A percentile compares a stretch with the other conserved stretches of the same genome.
Conservation (phyloP, 2,329 filamentous ascomycete species). For the Didymella exigua region DNA sequence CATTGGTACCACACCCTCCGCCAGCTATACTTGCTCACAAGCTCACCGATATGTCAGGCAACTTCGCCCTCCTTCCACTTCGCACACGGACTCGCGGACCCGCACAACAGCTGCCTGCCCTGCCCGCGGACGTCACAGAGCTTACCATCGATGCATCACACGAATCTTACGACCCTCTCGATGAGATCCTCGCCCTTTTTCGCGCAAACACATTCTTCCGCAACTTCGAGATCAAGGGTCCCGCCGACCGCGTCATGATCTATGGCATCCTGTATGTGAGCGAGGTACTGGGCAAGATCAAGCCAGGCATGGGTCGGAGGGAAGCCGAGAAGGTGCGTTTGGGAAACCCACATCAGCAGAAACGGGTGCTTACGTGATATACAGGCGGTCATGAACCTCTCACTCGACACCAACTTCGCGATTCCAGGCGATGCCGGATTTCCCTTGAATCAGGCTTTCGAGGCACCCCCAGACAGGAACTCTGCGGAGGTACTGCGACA, state of each 20-base stretch:
- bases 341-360: neutral
- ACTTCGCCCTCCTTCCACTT: conserved; percentile 92
- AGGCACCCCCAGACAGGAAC: conserved; percentile 82
- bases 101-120: conserved; percentile 77
- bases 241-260: conserved; percentile 90
- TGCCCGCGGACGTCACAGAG: conserved; percentile 60
- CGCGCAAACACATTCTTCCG: conserved; percentile 98
- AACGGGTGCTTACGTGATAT: neutral
- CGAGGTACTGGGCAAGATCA: conserved; percentile 88
- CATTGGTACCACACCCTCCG: conserved; percentile 56
- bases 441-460: conserved; percentile 95
- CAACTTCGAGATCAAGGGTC: conserved; percentile 98
- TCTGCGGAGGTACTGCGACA: conserved; percentile 87
- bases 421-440: conserved; percentile 93
- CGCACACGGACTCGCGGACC: conserved; percentile 96
- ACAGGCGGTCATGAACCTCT: conserved; percentile 83
- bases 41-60: conserved; percentile 60
- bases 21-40: neutral
- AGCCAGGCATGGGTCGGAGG: conserved; percentile 69
- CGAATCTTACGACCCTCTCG: conserved; percentile 94
- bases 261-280: conserved; percentile 96
- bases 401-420: conserved; percentile 91
- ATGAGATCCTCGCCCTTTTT: conserved; percentile 91
- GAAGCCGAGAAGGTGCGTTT: conserved; percentile 69
- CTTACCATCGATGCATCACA: conserved; percentile 74